phyloP scores from a whole-genome alignment of 164 flowering plant species.

The Protea cynaroides region DNA sequence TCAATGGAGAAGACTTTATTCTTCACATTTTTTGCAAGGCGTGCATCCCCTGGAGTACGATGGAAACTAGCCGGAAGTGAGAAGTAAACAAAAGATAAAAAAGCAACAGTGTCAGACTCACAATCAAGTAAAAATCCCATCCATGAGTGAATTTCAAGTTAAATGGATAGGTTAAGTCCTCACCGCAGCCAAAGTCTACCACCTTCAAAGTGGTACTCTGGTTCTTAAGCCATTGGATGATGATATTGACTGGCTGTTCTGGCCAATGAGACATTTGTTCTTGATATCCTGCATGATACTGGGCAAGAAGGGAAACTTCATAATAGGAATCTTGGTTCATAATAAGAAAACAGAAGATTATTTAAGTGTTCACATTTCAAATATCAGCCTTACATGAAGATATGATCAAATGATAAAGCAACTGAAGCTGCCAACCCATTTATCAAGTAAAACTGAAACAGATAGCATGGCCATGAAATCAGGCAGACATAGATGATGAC shows the following conservation, averaged over 20 bases:
- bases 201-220: slow-evolving; percentile 57
- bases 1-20: slow-evolving; percentile 90
- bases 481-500: no score
- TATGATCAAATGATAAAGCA: no score
- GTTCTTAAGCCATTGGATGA: slow-evolving; percentile 70
- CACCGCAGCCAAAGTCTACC: slow-evolving; percentile 98
- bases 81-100: neutral
- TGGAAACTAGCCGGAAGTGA: neutral
- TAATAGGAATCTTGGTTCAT: no score
- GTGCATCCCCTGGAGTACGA: slow-evolving; percentile 71
- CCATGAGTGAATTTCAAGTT: neutral
- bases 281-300: slow-evolving; percentile 97
- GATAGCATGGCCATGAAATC: no score
- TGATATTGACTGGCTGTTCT: slow-evolving; percentile 72
- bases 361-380: no score
- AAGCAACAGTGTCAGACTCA: neutral
- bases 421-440: no score
- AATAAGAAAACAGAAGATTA: no score
- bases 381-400: no score
- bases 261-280: slow-evolving; percentile 98
- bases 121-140: neutral
- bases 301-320: slow-evolving; percentile 8
- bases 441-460: no score
- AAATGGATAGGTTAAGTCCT: slow-evolving; percentile 14
- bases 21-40: slow-evolving; percentile 73